phyloP scores from a whole-genome alignment of 2,329 filamentous ascomycete genomes.

The Sclerotinia trifoliorum region DNA sequence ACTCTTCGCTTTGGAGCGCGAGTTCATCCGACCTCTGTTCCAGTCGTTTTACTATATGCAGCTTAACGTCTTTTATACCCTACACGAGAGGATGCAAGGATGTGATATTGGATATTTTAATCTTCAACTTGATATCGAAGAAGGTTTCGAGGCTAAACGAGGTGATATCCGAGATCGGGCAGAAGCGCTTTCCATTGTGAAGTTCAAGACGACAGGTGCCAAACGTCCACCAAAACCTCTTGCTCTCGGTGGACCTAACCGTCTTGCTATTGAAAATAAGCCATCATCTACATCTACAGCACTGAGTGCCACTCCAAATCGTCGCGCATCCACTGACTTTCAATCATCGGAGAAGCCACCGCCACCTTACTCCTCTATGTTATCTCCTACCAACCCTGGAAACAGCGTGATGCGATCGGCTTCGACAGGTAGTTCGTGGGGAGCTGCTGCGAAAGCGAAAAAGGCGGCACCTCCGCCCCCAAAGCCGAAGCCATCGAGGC shows the following conservation, averaged over 20 bases:
- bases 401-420: constrained; percentile 43
- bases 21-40: constrained; percentile 96
- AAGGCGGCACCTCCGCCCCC: constrained; percentile 66
- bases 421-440: constrained; percentile 45
- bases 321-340: constrained; percentile 44
- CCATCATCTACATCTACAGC: constrained; percentile 31
- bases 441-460: constrained; percentile 64
- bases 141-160: constrained; percentile 84
- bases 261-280: constrained; percentile 29
- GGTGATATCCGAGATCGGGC: constrained; percentile 81
- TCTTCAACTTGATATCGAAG: constrained; percentile 84
- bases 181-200: constrained; percentile 81
- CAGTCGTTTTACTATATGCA: constrained; percentile 99
- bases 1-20: constrained; percentile 82
- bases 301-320: constrained; percentile 38
- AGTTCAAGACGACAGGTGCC: constrained; percentile 85
- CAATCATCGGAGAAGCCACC: constrained; percentile 57
- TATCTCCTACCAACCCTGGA: constrained; percentile 30
- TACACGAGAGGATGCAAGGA: constrained; percentile 96
- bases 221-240: constrained; percentile 45
- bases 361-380: constrained; percentile 61
- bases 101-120: constrained; percentile 99
- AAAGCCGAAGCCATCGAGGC: constrained; percentile 74
- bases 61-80: constrained; percentile 96
- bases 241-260: constrained; percentile 26